Base-by-base conservation (phyloP, 352 stramenopile species). In the Globisporangium cylindrosporum region DNA sequence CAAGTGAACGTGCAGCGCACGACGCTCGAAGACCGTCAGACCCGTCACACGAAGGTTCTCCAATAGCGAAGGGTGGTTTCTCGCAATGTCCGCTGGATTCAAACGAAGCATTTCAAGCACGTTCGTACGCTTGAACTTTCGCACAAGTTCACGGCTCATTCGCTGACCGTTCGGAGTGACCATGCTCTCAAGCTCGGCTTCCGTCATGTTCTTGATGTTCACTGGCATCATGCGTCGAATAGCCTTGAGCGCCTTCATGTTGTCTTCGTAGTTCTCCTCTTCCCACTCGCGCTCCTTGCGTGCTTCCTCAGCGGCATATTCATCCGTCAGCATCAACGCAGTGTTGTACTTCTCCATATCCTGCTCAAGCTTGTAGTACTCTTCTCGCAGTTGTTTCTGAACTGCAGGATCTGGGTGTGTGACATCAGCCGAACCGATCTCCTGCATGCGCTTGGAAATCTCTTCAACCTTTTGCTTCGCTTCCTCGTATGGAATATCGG, bases 331-430 rank as follows among this genome's bases (percentile, higher is more conserved):
- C 78, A 97, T 93, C 49, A 98, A 69, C 25, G 93, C 93, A 41
- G 80, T 94, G 69, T 96, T 97, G 75, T 97, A 97, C 71, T 97
- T 97, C 70, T 98, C 91, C 91, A 98, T 97, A 68, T 98, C 91
- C 72, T 97, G 90, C 70, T 98, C 92, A 24, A 98, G 75, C 64
- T 84, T 87, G 74, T 94, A 97, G 76, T 98, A 97, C 69, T 98
- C 92, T 86, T 98, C 91, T 49, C 90, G 87, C 38, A 98, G 72
- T 58, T 91, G 77, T 32, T 92, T 92, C 71, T 95, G 88, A 53
- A 94, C 89, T 12, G 74, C 73, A 22, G 79, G 77, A 56, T 95
- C 88, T 4, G 88, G 88, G 38, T 95, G 80, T 46, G 85, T 96
- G 15, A 97, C 89, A 86, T 97, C 92, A 63, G 88, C 89, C 18